Evolutionary conservation across 1,139 yeast species (phyloP).

Genomic region (Diutina pseudorugosa): DNA sequence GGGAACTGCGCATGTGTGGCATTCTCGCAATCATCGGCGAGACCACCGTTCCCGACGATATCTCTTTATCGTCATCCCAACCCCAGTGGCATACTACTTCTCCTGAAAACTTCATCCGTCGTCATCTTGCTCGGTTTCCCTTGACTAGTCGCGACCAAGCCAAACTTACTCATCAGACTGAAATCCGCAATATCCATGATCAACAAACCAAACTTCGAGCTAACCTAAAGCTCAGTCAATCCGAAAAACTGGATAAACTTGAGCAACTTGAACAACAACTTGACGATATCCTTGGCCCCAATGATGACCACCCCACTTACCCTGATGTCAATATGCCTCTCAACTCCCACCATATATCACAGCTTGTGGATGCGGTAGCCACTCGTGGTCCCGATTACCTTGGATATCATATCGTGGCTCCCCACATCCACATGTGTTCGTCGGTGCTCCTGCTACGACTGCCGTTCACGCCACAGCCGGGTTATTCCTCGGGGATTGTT

Average conservation of each 20-base stretch:
- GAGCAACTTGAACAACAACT: not conserved
- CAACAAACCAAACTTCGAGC: not conserved
- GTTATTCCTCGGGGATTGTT: conserved; percentile 14
- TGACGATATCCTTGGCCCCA: not conserved
- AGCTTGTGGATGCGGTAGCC: not conserved
- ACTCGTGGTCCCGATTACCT: not conserved
- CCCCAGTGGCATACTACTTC: not conserved
- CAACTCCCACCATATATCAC: not conserved
- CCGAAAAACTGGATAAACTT: not conserved
- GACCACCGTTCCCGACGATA: not conserved
- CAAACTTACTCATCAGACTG: not conserved
- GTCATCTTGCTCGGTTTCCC: not conserved
- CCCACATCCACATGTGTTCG: conserved; percentile 31
- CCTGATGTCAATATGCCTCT: not conserved
- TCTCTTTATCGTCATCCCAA: not conserved
- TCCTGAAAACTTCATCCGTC: not conserved
- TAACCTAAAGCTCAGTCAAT: not conserved
- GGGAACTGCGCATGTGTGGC: conserved; percentile 2
- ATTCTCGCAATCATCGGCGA: not conserved
- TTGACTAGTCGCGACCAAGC: not conserved
- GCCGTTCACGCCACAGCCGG: conserved; percentile 71
- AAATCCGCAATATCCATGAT: not conserved
- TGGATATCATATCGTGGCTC: not conserved
- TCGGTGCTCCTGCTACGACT: conserved; percentile 70
- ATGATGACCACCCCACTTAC: not conserved